These are phyloP conservation scores for Sordariomycetes sp. DNA, from an alignment of 2,329 filamentous ascomycete genomes.

Conservation along the genomic window DNA sequence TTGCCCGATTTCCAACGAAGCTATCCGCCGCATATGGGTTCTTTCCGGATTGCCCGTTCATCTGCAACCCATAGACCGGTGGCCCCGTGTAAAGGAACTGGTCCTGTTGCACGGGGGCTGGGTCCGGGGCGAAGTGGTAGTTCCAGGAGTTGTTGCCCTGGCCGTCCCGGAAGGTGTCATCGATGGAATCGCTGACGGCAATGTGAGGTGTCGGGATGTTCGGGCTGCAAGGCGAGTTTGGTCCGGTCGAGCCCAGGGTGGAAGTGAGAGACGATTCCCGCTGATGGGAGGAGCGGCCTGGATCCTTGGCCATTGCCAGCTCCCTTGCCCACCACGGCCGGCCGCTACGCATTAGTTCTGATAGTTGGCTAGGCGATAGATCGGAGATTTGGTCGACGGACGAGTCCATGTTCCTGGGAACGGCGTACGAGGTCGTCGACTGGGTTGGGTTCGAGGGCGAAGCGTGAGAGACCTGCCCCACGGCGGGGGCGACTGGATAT, in stretches of 20 bases:
- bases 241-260: constrained; percentile 43
- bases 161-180: constrained; percentile 35
- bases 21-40: constrained; percentile 29
- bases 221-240: constrained; percentile 45
- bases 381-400: constrained; percentile 2
- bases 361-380: not conserved
- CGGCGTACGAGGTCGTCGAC: not conserved
- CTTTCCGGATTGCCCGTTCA: constrained; percentile 31
- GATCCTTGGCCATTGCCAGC: not conserved
- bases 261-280: constrained; percentile 53
- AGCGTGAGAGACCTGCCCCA: not conserved
- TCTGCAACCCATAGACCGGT: constrained; percentile 14
- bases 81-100: constrained; percentile 1
- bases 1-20: not conserved
- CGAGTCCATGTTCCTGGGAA: constrained; percentile 4
- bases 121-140: not conserved
- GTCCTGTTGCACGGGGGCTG: not conserved
- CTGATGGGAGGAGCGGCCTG: constrained; percentile 27
- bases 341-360: not conserved
- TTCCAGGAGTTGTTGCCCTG: constrained; percentile 12
- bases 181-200: constrained; percentile 36
- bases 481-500: not conserved
- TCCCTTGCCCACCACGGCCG: constrained; percentile 2
- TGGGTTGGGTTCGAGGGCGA: not conserved
- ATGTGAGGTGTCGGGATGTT: constrained; percentile 49